Conservation (phyloP, 352 stramenopile genomes). For the Globisporangium paroecandrum region DNA sequence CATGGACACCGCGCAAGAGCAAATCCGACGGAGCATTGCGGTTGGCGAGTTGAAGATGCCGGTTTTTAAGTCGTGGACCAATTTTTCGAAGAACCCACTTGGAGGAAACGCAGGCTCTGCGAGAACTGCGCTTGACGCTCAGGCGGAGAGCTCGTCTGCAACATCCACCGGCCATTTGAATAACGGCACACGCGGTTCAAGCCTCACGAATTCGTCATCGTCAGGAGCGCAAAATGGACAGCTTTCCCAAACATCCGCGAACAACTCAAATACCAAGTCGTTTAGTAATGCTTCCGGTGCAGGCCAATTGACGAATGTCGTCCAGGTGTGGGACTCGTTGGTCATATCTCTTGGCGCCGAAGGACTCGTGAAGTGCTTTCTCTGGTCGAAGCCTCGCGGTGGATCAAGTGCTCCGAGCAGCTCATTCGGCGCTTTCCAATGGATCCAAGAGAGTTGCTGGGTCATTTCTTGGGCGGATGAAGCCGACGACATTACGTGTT, state of each 20-base stretch:
- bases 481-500: conserved; percentile 81
- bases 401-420: conserved; percentile 9
- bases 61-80: conserved; percentile 8
- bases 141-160: conserved; percentile 1
- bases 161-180: background rate
- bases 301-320: background rate
- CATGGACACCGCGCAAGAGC: conserved; percentile 73
- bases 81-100: conserved; percentile 4
- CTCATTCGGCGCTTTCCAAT: conserved; percentile 37
- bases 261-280: conserved; percentile 3
- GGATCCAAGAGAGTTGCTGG: conserved; percentile 79
- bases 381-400: conserved; percentile 73
- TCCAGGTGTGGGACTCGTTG: conserved; percentile 59
- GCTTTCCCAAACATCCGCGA: background rate
- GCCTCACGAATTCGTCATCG: conserved; percentile 9
- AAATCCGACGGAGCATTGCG: conserved; percentile 68
- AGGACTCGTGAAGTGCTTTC: conserved; percentile 75
- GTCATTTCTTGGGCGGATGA: conserved; percentile 83
- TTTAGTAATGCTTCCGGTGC: conserved; percentile 5
- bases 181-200: background rate
- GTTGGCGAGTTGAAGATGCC: conserved; percentile 53
- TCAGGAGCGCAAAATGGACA: conserved; percentile 1
- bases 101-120: background rate
- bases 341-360: conserved; percentile 74
- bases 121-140: background rate